phyloP scores from a whole-genome alignment of 805 yeast genomes.

The Metschnikowia similis region DNA sequence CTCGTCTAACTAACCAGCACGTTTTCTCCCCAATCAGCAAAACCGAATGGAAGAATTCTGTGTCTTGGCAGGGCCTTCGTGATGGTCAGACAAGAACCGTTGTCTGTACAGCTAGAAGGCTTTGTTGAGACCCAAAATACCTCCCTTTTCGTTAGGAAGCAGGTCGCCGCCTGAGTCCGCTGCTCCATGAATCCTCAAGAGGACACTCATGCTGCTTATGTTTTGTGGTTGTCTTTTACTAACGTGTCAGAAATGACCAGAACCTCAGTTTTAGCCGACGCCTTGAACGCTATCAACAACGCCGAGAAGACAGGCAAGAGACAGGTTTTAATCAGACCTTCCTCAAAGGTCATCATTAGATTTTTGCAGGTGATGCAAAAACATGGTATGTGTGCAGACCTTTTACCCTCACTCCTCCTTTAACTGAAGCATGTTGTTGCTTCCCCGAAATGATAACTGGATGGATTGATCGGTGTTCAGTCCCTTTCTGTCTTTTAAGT shows the following conservation, averaged over 20 bases:
- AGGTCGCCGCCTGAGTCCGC: neutral
- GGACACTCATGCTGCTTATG: slow-evolving; percentile 24
- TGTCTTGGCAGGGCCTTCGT: slow-evolving; percentile 4
- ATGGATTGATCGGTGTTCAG: slow-evolving; percentile 82
- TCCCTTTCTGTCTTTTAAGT: slow-evolving; percentile 97
- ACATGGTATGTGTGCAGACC: slow-evolving; percentile 24
- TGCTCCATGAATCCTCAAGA: slow-evolving; percentile 19
- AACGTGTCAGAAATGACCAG: slow-evolving; percentile 25
- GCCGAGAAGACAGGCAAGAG: slow-evolving; percentile 37
- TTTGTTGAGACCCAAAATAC: slow-evolving; percentile 11
- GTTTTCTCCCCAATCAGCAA: slow-evolving; percentile 14
- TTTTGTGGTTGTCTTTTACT: slow-evolving; percentile 20
- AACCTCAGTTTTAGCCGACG: slow-evolving; percentile 35
- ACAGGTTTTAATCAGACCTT: slow-evolving; percentile 34
- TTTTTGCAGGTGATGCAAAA: slow-evolving; percentile 29
- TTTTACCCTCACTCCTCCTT: neutral
- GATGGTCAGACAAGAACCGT: neutral
- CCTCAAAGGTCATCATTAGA: slow-evolving; percentile 32
- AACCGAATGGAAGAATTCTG: slow-evolving; percentile 18
- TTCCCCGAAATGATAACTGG: slow-evolving; percentile 96
- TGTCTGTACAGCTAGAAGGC: slow-evolving; percentile 1
- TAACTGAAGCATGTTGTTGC: no score
- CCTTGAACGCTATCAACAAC: slow-evolving; percentile 34
- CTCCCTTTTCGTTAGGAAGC: slow-evolving; percentile 6
- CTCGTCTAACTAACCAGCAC: neutral